Conservation (phyloP, 345 rosid genomes). For the Chamaenerion angustifolium region DNA sequence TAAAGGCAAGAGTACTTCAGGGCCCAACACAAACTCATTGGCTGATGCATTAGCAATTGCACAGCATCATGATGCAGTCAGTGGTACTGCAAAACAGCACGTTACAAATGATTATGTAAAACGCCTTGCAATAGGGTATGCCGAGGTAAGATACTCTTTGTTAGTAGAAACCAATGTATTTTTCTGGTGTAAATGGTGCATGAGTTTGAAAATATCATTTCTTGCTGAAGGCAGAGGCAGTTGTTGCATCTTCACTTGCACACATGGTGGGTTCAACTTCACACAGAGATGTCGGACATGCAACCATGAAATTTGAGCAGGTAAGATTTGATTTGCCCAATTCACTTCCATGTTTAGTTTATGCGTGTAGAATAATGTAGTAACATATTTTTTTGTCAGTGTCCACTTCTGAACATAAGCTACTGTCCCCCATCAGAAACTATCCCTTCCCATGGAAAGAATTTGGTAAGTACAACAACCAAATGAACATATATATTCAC, state of each 20-base stretch:
- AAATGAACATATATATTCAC: slow-evolving; percentile 2
- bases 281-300: slow-evolving; percentile 14
- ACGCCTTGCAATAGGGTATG: slow-evolving; percentile 73
- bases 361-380: neutral
- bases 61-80: slow-evolving; percentile 95
- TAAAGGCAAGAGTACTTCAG: slow-evolving; percentile 48
- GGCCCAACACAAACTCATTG: slow-evolving; percentile 63
- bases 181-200: slow-evolving; percentile 1
- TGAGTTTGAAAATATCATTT: neutral
- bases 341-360: too few relatives aligned
- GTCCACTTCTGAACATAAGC: slow-evolving; percentile 88
- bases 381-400: slow-evolving; percentile 24
- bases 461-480: slow-evolving; percentile 42
- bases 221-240: slow-evolving; percentile 58
- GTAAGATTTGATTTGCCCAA: slow-evolving; percentile 20
- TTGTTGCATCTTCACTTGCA: slow-evolving; percentile 71
- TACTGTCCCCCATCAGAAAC: slow-evolving; percentile 83
- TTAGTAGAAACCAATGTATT: neutral
- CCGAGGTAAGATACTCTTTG: slow-evolving; percentile 38
- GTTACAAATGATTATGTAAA: slow-evolving; percentile 90
- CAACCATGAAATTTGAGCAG: slow-evolving; percentile 54
- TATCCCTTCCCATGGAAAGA: slow-evolving; percentile 40
- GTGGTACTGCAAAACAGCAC: slow-evolving; percentile 86
- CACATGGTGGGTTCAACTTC: slow-evolving; percentile 40
- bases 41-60: slow-evolving; percentile 92